phyloP scores from a whole-genome alignment of 371 early-diverging fungal species.

The Mucor racemosus region DNA sequence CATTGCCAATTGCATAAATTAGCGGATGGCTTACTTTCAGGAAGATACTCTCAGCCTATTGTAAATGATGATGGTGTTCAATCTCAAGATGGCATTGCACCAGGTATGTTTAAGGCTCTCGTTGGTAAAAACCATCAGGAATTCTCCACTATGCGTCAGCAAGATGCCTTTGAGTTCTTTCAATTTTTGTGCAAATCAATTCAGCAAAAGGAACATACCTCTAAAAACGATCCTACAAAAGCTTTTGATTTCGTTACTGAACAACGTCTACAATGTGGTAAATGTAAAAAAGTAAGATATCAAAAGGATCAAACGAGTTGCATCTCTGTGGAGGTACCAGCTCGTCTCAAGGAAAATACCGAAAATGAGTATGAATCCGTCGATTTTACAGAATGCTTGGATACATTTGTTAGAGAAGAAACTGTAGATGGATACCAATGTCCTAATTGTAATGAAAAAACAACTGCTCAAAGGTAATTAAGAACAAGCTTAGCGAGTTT shows the following conservation, averaged over 20 bases:
- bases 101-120: conserved; percentile 90
- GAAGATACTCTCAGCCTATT: conserved; percentile 75
- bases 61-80: conserved; percentile 52
- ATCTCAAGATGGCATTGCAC: conserved; percentile 74
- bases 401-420: conserved; percentile 60
- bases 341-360: conserved; percentile 33
- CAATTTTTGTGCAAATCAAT: conserved; percentile 76
- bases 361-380: conserved; percentile 62
- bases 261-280: conserved; percentile 84
- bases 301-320: conserved; percentile 62
- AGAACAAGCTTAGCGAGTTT: background rate
- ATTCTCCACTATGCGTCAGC: conserved; percentile 96
- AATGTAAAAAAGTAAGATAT: conserved; percentile 85
- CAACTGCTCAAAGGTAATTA: conserved; percentile 69
- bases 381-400: conserved; percentile 78
- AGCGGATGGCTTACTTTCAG: conserved; percentile 88
- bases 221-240: conserved; percentile 67
- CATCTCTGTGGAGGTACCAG: conserved; percentile 79
- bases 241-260: conserved; percentile 80
- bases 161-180: conserved; percentile 96
- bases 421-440: conserved; percentile 79
- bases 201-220: conserved; percentile 73
- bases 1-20: conserved; percentile 91
- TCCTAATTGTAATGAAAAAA: conserved; percentile 74
- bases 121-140: conserved; percentile 91